These are phyloP conservation scores for Komagataella pastoris DNA, from an alignment of 805 yeast species.

Conservation along the genomic window DNA sequence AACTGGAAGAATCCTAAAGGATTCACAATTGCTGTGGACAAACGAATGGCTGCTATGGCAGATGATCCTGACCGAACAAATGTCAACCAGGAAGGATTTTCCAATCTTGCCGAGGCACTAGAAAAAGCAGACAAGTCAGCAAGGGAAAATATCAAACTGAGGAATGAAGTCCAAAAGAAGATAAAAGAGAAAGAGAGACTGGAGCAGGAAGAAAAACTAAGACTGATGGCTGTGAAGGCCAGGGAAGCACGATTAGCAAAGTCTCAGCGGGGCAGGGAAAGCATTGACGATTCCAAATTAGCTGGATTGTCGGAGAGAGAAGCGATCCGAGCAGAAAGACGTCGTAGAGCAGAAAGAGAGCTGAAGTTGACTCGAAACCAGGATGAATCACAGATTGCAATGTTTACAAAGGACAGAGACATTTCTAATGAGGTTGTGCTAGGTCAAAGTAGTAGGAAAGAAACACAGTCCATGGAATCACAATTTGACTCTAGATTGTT, in stretches of 20 bases:
- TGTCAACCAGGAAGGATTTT: slow-evolving; percentile 42
- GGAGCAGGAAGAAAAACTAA: slow-evolving; percentile 37
- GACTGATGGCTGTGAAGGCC: slow-evolving; percentile 34
- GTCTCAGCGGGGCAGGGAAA: not conserved
- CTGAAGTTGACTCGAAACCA: slow-evolving; percentile 28
- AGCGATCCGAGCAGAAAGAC: slow-evolving; percentile 26
- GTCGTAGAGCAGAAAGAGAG: slow-evolving; percentile 33
- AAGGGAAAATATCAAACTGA: slow-evolving; percentile 36
- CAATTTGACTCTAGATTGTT: slow-evolving; percentile 49
- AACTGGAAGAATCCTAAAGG: slow-evolving; percentile 96
- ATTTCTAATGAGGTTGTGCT: slow-evolving; percentile 42
- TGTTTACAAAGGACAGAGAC: slow-evolving; percentile 33
- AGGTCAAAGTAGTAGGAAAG: slow-evolving; percentile 15
- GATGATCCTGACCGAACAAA: slow-evolving; percentile 13
- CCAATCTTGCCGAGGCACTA: slow-evolving; percentile 56
- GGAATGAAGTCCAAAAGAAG: slow-evolving; percentile 34
- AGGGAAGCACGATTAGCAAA: slow-evolving; percentile 19
- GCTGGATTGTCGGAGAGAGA: slow-evolving; percentile 21
- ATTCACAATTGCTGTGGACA: slow-evolving; percentile 68
- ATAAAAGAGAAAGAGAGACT: slow-evolving; percentile 34
- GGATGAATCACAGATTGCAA: slow-evolving; percentile 26
- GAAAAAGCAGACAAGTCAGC: slow-evolving; percentile 53
- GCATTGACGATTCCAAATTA: not conserved
- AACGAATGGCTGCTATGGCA: slow-evolving; percentile 44
- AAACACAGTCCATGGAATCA: slow-evolving; percentile 19